Conservation (phyloP, 192 early-diverging fungal species). For the Coemansia biformis region DNA sequence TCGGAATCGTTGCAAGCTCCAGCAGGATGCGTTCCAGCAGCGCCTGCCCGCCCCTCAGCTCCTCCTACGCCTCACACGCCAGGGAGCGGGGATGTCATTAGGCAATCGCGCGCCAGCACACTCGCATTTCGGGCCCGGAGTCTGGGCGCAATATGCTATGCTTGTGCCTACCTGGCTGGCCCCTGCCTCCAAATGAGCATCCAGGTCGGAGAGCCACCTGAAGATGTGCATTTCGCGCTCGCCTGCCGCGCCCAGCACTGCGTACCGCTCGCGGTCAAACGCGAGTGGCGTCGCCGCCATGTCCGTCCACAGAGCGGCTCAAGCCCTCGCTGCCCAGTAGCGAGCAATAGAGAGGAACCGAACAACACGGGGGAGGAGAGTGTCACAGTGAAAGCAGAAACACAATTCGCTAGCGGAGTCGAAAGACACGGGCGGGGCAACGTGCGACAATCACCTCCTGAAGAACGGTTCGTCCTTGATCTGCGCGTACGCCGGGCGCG, state of each 20-base stretch:
- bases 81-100: too few species aligned
- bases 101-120: too few species aligned
- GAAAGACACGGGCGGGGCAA: not conserved
- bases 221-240: constrained; percentile 81
- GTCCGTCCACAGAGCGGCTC: too few species aligned
- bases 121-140: too few species aligned
- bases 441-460: not conserved
- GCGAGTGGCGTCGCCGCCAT: constrained; percentile 19
- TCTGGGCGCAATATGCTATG: not conserved
- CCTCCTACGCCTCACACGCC: constrained; percentile 51
- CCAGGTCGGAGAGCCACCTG: constrained; percentile 83
- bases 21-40: constrained; percentile 67
- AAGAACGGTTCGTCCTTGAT: constrained; percentile 12
- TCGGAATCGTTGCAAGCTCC: constrained; percentile 59
- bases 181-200: constrained; percentile 59
- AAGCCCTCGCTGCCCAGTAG: too few species aligned
- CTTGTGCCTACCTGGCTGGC: not conserved
- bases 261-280: constrained; percentile 52
- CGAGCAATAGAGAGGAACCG: constrained; percentile 5
- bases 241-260: constrained; percentile 37
- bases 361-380: not conserved
- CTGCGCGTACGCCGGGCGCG: constrained; percentile 8
- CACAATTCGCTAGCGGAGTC: too few species aligned
- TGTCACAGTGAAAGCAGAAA: too few species aligned
- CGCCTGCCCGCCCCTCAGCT: constrained; percentile 59